phyloP scores from a whole-genome alignment of 441 rosid species.

The Isatis lusitanica region DNA sequence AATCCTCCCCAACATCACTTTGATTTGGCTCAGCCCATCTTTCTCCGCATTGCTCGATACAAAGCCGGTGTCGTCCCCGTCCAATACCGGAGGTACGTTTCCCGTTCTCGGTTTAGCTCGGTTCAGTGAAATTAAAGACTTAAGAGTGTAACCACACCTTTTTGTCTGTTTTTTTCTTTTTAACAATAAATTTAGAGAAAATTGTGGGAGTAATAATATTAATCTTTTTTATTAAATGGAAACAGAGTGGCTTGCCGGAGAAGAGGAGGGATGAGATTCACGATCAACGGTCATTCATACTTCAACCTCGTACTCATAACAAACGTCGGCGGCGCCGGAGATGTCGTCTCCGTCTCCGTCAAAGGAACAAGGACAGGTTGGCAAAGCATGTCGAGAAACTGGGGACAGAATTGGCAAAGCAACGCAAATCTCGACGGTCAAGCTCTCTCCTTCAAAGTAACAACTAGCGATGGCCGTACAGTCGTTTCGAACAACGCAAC shows the following conservation, averaged over 20 bases:
- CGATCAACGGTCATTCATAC: constrained; percentile 71
- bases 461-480: constrained; percentile 55
- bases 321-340: constrained; percentile 74
- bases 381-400: constrained; percentile 68
- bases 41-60: constrained; percentile 55
- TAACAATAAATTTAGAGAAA: neutral
- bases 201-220: neutral
- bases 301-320: constrained; percentile 66
- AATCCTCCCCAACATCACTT: constrained; percentile 71
- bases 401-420: constrained; percentile 86
- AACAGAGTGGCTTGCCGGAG: constrained; percentile 57
- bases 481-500: constrained; percentile 44
- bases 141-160: neutral
- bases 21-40: constrained; percentile 61
- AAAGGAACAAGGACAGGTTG: constrained; percentile 61
- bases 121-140: neutral
- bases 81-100: constrained; percentile 51
- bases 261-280: constrained; percentile 63
- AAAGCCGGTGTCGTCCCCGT: constrained; percentile 72
- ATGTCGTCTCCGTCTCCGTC: constrained; percentile 49
- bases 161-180: neutral
- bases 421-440: constrained; percentile 58
- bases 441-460: constrained; percentile 58
- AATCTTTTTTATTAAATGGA: neutral
- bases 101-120: constrained; percentile 12